Evolutionary conservation across 2,329 filamentous ascomycete species (phyloP).

Genomic region (Myrmaecium sp.): DNA sequence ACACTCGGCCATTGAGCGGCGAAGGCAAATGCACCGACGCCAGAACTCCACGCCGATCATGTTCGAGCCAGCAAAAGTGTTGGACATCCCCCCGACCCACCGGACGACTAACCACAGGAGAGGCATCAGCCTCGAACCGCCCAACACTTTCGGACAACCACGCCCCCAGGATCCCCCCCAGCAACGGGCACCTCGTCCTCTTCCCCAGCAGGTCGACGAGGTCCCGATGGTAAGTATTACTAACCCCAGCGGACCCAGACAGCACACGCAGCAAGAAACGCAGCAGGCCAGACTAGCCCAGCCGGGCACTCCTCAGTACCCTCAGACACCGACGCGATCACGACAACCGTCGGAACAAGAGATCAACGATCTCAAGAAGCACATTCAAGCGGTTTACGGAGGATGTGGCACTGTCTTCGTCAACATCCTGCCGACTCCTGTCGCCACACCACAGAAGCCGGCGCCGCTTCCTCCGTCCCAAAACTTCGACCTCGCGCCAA

Average conservation of each 20-base stretch:
- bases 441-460: slow-evolving; percentile 29
- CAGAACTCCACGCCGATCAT: slow-evolving; percentile 72
- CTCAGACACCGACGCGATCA: slow-evolving; percentile 15
- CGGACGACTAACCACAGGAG: slow-evolving; percentile 48
- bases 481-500: slow-evolving; percentile 35
- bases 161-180: slow-evolving; percentile 12
- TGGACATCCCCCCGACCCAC: slow-evolving; percentile 42
- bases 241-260: slow-evolving; percentile 44
- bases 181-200: too few species aligned
- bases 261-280: slow-evolving; percentile 78
- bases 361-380: slow-evolving; percentile 25
- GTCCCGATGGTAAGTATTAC: slow-evolving; percentile 36
- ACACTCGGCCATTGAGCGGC: slow-evolving; percentile 54
- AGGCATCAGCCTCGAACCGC: slow-evolving; percentile 64
- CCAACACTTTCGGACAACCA: slow-evolving; percentile 12
- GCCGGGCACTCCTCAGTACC: slow-evolving; percentile 42
- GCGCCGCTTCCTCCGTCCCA: slow-evolving; percentile 21
- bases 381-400: slow-evolving; percentile 27
- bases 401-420: slow-evolving; percentile 24
- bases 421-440: slow-evolving; percentile 38
- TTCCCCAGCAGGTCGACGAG: slow-evolving; percentile 32
- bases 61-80: slow-evolving; percentile 60
- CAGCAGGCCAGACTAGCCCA: slow-evolving; percentile 74
- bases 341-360: slow-evolving; percentile 22
- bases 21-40: slow-evolving; percentile 63